A percentile compares a stretch with the other conserved stretches of the same genome.
These are phyloP conservation scores for Actinidia arguta DNA, from an alignment of 179 eudicot genomes.

Conservation along the genomic window DNA sequence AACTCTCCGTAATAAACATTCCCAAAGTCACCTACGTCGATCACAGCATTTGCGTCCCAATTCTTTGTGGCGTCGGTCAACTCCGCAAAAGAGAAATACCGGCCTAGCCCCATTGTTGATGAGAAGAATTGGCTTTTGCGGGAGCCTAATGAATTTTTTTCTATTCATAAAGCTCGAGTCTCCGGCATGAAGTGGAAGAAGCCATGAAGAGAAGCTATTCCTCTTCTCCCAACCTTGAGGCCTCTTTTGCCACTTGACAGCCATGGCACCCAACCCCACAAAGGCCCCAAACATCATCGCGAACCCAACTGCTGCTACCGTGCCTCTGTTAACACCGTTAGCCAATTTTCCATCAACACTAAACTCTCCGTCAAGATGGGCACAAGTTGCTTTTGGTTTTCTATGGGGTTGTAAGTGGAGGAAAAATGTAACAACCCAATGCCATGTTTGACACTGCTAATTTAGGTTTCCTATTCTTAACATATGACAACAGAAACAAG, in stretches of 20 bases:
- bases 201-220: constrained; percentile 86
- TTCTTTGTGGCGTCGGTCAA: constrained; percentile 69
- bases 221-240: constrained; percentile 64
- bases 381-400: background rate
- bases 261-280: constrained; percentile 52
- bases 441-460: background rate
- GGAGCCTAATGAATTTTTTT: constrained; percentile 50
- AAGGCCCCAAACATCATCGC: constrained; percentile 43
- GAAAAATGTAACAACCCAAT: background rate
- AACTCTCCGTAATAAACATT: constrained; percentile 81
- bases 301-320: constrained; percentile 19
- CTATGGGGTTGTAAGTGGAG: background rate
- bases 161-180: constrained; percentile 63
- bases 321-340: constrained; percentile 37
- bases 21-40: constrained; percentile 95
- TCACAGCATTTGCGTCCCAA: constrained; percentile 74
- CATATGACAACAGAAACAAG: background rate
- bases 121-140: constrained; percentile 49
- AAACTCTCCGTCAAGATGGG: constrained; percentile 42
- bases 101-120: constrained; percentile 55
- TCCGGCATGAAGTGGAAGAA: constrained; percentile 68
- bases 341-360: constrained; percentile 48
- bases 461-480: constrained; percentile 10
- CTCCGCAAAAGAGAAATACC: constrained; percentile 63
- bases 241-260: constrained; percentile 41